Evolutionary conservation across 2,329 filamentous ascomycete genomes (phyloP).

Genomic region (Cyphellophora europaea): DNA sequence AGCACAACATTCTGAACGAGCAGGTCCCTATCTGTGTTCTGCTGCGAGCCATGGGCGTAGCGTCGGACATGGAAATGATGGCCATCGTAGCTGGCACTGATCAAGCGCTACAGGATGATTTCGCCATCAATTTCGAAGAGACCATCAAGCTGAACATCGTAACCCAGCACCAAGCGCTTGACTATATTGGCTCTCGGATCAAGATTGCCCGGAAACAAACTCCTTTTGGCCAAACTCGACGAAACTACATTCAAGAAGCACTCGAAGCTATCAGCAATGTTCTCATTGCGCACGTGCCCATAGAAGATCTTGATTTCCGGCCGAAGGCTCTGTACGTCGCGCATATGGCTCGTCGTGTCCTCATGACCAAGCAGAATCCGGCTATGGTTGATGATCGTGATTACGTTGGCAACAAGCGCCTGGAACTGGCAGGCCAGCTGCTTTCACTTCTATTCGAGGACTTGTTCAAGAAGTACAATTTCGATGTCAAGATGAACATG

Average conservation of each 20-base stretch:
- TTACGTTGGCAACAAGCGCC: constrained; percentile 93
- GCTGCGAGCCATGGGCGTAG: constrained; percentile 84
- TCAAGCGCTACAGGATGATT: constrained; percentile 84
- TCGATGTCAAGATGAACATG: constrained; percentile 81
- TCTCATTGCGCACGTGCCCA: constrained; percentile 88
- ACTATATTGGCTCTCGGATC: constrained; percentile 79
- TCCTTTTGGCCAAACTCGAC: constrained; percentile 47
- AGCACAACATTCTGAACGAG: constrained; percentile 88
- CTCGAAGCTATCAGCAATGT: constrained; percentile 87
- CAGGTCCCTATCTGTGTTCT: constrained; percentile 92
- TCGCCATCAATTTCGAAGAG: constrained; percentile 91
- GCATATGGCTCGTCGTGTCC: constrained; percentile 90
- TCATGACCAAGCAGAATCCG: constrained; percentile 87
- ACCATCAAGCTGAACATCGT: constrained; percentile 73
- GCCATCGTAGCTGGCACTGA: constrained; percentile 83
- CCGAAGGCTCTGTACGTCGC: constrained; percentile 96
- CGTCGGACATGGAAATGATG: constrained; percentile 91
- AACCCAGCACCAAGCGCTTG: constrained; percentile 90
- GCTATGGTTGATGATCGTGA: constrained; percentile 91
- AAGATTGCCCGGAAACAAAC: constrained; percentile 69
- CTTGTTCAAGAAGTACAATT: constrained; percentile 90
- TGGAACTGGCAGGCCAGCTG: constrained; percentile 91
- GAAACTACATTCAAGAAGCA: constrained; percentile 83
- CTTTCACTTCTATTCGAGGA: constrained; percentile 92
- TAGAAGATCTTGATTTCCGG: constrained; percentile 84